phyloP scores from a whole-genome alignment of 371 early-diverging fungal species.

The Homolaphlyctis polyrhiza region DNA sequence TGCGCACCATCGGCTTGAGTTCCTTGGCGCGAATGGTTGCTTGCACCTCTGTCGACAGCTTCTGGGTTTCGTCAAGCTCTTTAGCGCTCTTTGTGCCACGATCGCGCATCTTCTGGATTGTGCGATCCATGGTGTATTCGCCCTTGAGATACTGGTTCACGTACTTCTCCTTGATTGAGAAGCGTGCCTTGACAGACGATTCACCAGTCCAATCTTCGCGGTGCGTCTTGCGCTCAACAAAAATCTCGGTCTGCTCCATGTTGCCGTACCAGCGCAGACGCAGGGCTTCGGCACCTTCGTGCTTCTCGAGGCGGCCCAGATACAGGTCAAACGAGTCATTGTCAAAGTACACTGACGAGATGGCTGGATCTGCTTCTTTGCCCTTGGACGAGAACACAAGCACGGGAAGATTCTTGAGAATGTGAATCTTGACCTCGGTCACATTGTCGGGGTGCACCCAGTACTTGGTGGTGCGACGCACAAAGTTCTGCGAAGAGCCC shows the following conservation, averaged over 20 bases:
- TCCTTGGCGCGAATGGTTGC: slow-evolving; percentile 66
- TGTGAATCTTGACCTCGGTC: slow-evolving; percentile 88
- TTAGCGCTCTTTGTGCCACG: slow-evolving; percentile 59
- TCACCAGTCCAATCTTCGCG: slow-evolving; percentile 97
- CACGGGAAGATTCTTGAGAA: slow-evolving; percentile 94
- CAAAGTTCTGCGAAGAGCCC: slow-evolving; percentile 72
- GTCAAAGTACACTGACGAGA: slow-evolving; percentile 96
- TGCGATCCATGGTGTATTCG: slow-evolving; percentile 66
- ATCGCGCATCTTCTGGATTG: slow-evolving; percentile 74
- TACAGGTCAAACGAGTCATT: slow-evolving; percentile 90
- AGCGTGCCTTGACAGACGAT: slow-evolving; percentile 84
- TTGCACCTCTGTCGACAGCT: slow-evolving; percentile 78
- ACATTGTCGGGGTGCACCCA: slow-evolving; percentile 99
- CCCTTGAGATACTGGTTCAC: slow-evolving; percentile 85
- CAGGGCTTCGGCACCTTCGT: slow-evolving; percentile 81
- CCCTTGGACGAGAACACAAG: slow-evolving; percentile 82
- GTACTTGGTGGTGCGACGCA: slow-evolving; percentile 88
- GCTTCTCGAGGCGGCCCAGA: slow-evolving; percentile 83
- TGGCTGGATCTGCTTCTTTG: slow-evolving; percentile 80
- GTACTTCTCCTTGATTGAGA: slow-evolving; percentile 92
- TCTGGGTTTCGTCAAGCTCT: slow-evolving; percentile 69
- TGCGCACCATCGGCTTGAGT: slow-evolving; percentile 85
- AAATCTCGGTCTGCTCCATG: slow-evolving; percentile 73
- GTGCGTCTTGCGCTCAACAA: slow-evolving; percentile 97
- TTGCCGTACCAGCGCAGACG: slow-evolving; percentile 97